These are phyloP conservation scores for Begonia peltatifolia DNA, from an alignment of 306 rosid genomes.

Conservation along the genomic window DNA sequence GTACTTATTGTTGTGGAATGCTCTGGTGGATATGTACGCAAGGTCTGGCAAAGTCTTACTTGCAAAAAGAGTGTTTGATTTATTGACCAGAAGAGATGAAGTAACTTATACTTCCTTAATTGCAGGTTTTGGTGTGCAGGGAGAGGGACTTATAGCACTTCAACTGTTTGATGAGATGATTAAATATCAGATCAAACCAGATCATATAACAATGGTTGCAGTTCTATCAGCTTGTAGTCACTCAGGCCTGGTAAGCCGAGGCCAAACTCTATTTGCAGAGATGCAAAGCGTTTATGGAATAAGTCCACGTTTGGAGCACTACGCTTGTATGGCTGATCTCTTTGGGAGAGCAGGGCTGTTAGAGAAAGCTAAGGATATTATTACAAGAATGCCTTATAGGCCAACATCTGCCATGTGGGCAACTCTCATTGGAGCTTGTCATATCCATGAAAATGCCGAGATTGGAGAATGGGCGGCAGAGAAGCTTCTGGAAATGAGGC, in stretches of 20 bases:
- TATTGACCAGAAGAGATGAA: constrained; percentile 52
- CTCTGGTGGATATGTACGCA: constrained; percentile 79
- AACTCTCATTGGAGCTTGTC: constrained; percentile 67
- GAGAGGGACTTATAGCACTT: constrained; percentile 57
- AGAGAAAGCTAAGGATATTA: constrained; percentile 41
- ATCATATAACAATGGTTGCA: constrained; percentile 70
- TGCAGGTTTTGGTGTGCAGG: constrained; percentile 68
- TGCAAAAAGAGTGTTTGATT: constrained; percentile 62
- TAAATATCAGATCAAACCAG: constrained; percentile 41
- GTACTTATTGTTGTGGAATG: constrained; percentile 54
- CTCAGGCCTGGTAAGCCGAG: constrained; percentile 57
- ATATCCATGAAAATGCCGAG: constrained; percentile 42
- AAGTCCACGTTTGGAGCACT: constrained; percentile 54
- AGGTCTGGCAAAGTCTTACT: constrained; percentile 66
- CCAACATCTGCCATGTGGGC: constrained; percentile 98
- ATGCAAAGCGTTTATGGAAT: constrained; percentile 44
- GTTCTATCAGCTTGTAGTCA: constrained; percentile 82
- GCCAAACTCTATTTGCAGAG: constrained; percentile 34
- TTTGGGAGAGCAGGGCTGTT: constrained; percentile 82
- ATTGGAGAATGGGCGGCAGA: constrained; percentile 88
- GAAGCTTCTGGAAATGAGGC: constrained; percentile 60
- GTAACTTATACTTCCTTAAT: constrained; percentile 80
- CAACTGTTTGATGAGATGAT: constrained; percentile 71
- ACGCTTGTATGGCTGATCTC: constrained; percentile 74
- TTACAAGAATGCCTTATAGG: constrained; percentile 57